phyloP scores from a whole-genome alignment of 768 basidiomycete species.

The Candolleomyces eurysporus region DNA sequence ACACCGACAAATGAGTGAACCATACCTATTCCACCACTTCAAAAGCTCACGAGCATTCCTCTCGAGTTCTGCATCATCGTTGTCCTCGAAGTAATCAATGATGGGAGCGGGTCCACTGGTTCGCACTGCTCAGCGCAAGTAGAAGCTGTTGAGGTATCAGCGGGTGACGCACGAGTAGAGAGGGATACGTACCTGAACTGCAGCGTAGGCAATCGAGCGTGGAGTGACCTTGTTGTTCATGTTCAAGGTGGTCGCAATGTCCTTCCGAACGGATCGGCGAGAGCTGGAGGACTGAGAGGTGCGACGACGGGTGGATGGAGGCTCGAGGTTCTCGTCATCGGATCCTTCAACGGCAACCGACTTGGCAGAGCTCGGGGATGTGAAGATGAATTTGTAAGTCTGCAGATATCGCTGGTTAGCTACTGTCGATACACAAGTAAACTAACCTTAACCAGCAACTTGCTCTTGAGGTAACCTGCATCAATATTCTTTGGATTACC shows the following conservation, averaged over 20 bases:
- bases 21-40: no score
- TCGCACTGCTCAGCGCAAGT: no score
- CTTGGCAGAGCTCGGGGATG: slow-evolving; percentile 16
- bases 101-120: no score
- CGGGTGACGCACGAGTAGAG: no score
- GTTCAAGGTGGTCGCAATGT: slow-evolving; percentile 13
- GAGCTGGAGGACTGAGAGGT: background rate
- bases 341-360: slow-evolving; percentile 5
- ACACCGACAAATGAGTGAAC: no score
- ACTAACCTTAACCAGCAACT: slow-evolving; percentile 21
- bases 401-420: slow-evolving; percentile 3
- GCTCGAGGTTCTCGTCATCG: slow-evolving; percentile 8
- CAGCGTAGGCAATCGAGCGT: slow-evolving; percentile 28
- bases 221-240: slow-evolving; percentile 21
- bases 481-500: slow-evolving; percentile 12
- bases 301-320: slow-evolving; percentile 3
- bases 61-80: no score
- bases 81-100: no score
- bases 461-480: slow-evolving; percentile 17
- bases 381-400: slow-evolving; percentile 17
- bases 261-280: background rate
- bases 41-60: no score
- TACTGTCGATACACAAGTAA: background rate
- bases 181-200: slow-evolving; percentile 20
- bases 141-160: no score